Evolutionary conservation across 129 eudicot species (phyloP), one percentile per base, ranked within the genome.

Genomic region (Glebionis coronaria): DNA sequence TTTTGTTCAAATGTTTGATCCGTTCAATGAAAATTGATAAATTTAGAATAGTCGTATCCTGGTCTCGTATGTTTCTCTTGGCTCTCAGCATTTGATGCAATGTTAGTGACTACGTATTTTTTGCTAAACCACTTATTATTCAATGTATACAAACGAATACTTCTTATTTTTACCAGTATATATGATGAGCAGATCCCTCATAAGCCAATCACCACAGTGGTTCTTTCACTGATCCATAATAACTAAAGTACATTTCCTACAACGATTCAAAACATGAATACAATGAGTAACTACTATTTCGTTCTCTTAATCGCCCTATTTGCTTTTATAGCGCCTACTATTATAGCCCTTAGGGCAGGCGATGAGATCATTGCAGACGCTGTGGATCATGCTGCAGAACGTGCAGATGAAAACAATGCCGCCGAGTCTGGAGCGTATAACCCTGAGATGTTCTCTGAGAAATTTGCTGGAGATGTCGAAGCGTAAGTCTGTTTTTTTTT

Each of bases 61-160:
- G 65, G 58, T 28, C 57, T 70, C 4, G 4, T 44, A 40, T 52
- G 42, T 9, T 27, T 52, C 47, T 29, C 25, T 40, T 45, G 68
- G 68, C 35, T 20, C 35, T 11, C 31, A 40, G 31, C 53, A 21
- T 19, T 63, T 1, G 54, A 42, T 12, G 68, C 54, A 63, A 21
- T 20, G 5, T 19, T 44, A 44, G 55, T 63, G 14, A 12, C 14
- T 5, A 58, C 15, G 42, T 58, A 29, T 58, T 28, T 58, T 3
- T 57, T 69, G 42, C 64, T 69, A 68, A 55, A 54, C 73, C 64
- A n/a, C 73, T 55, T 69, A 58, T 58, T 44, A 31, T 56, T 70
- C 3, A 8, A 69, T 44, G 15, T 44, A 10, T 21, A 44, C 56
- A 70, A 44, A 59, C 14, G 47, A 16, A 18, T 11, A 12, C 14